phyloP scores from a whole-genome alignment of 208 protist species.

The Endotrypanum monterogeii region DNA sequence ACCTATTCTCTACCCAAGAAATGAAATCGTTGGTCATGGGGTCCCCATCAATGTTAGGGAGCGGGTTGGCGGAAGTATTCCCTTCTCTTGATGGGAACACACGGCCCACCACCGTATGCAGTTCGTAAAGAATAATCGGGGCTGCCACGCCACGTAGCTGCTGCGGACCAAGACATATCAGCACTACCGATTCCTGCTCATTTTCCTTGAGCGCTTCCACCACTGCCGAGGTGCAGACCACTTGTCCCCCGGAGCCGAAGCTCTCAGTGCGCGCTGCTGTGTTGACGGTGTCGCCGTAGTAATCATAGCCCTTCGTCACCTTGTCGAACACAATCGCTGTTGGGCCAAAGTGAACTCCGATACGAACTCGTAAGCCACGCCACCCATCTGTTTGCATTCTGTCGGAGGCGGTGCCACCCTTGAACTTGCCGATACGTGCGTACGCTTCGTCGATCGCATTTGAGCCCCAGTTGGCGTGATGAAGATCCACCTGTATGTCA shows the following conservation, averaged over 20 bases:
- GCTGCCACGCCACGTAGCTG: conserved; percentile 54
- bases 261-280: conserved; percentile 75
- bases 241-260: conserved; percentile 75
- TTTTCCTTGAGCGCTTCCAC: conserved; percentile 32
- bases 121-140: conserved; percentile 64
- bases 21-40: background rate
- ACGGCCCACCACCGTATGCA: conserved; percentile 47
- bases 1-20: background rate
- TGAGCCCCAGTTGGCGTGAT: conserved; percentile 49
- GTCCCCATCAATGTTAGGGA: conserved; percentile 7
- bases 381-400: conserved; percentile 14
- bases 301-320: conserved; percentile 77
- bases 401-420: conserved; percentile 2
- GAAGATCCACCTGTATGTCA: conserved; percentile 47
- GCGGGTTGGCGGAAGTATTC: conserved; percentile 12
- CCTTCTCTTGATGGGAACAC: conserved; percentile 10
- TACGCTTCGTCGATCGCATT: conserved; percentile 41
- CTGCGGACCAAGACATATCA: conserved; percentile 34
- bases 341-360: conserved; percentile 60
- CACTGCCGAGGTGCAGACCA: conserved; percentile 50
- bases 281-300: conserved; percentile 84
- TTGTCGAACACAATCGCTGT: conserved; percentile 52
- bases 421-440: conserved; percentile 9
- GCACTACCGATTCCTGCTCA: conserved; percentile 27
- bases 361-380: conserved; percentile 55